Base-by-base conservation (phyloP, 148 eudicot genomes). In the Fagopyrum homotropicum region DNA sequence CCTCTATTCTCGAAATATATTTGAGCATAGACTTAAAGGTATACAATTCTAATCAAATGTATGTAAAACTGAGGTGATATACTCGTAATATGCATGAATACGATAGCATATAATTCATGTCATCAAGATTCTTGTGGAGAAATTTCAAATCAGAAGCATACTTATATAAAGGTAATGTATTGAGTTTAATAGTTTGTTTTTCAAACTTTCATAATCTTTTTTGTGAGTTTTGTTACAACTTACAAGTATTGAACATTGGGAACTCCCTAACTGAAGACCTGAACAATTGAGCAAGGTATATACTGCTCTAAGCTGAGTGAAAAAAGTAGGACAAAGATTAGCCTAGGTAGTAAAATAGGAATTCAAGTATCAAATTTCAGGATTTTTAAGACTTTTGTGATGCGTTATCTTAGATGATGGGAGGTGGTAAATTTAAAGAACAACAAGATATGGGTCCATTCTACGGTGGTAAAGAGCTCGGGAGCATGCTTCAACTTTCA, bases 401-500 rank as follows among this genome's bases (percentile, higher is more conserved):
- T 40, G 19, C 2, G 14, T 35, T 60, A 22, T 11, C n/a, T 10
- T 63, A 35, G 7, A 14, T 49, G 68, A 61, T 40, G 43, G 68
- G 68, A 26, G 30, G 43, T 5, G 68, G 68, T 5, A 15, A 61
- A n/a, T 10, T 61, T 26, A 15, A 61, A 46, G 74, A 72, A 5
- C 74, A 45, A 17, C 49, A 47, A 26, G 74, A 17, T 7, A 49
- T 72, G 74, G 52, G 40, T 4, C 6, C 47, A n/a, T 66, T 46
- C 22, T 49, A 16, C 72, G 73, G 55, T 4, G 74, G 35, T 1
- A 30, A 72, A 16, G 40, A 35, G 40, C 8, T 4, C 4, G 54
- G 51, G 29, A 47, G 73, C 4, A 70, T 70, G 74, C 74, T 72
- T 19, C 74, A 72, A 52, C 74, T 72, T 17, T 72, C 74, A 14